Conservation (phyloP, 495 filamentous ascomycete genomes). For the Arthonia radiata region DNA sequence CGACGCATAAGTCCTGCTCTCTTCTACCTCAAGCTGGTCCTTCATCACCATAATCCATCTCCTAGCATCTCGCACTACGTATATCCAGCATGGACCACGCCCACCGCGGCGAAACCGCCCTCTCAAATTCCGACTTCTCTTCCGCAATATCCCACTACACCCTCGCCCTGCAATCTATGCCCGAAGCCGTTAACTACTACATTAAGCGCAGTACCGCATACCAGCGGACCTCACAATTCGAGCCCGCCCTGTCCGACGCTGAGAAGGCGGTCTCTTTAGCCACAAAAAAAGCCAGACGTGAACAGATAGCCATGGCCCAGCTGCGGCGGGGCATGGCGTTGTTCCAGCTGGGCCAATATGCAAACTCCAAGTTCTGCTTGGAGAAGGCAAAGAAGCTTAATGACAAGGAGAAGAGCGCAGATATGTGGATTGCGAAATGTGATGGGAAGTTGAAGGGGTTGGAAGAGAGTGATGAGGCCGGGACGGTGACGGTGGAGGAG, state of each 20-base stretch:
- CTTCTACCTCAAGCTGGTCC: too few species aligned
- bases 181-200: conserved; percentile 57
- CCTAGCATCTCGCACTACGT: too few species aligned
- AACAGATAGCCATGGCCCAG: conserved; percentile 58
- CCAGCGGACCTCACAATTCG: conserved; percentile 33
- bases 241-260: conserved; percentile 47
- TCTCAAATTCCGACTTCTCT: conserved; percentile 33
- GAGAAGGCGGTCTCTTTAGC: conserved; percentile 51
- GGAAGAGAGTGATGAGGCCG: conserved; percentile 28
- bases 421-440: conserved; percentile 32
- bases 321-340: conserved; percentile 55
- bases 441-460: conserved; percentile 23
- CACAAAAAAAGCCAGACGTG: conserved; percentile 46
- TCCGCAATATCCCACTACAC: conserved; percentile 49
- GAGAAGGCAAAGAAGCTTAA: conserved; percentile 34
- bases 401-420: conserved; percentile 33
- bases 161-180: conserved; percentile 38
- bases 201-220: conserved; percentile 71
- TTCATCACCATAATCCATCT: too few species aligned
- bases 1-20: too few species aligned
- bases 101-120: conserved; percentile 34
- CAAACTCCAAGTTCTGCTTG: conserved; percentile 52
- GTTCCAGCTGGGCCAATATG: conserved; percentile 43
- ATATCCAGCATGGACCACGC: conserved; percentile 41
- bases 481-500: conserved; percentile 31